Evolutionary conservation across 2,329 filamentous ascomycete species (phyloP).

Genomic region (Alternaria sp.): DNA sequence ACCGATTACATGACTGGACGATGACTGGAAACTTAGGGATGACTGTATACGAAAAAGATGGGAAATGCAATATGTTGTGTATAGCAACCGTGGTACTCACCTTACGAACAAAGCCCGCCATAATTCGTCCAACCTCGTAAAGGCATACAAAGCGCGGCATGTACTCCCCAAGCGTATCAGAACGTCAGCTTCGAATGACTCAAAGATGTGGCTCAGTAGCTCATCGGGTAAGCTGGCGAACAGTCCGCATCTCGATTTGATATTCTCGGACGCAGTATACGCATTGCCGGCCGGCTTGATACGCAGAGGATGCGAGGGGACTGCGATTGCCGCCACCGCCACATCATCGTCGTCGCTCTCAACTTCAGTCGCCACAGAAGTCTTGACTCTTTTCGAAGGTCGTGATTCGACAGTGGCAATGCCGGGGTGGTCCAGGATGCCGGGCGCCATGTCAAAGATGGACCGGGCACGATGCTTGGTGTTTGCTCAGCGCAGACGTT

Average conservation of each 20-base stretch:
- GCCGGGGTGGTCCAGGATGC: slow-evolving; percentile 35
- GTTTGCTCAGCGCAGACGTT: slow-evolving; percentile 10
- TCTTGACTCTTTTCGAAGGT: slow-evolving; percentile 45
- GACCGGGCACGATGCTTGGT: slow-evolving; percentile 4
- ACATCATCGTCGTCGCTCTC: slow-evolving; percentile 38
- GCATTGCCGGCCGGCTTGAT: slow-evolving; percentile 89
- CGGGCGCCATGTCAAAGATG: slow-evolving; percentile 40
- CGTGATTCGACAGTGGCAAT: slow-evolving; percentile 36
- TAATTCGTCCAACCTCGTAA: slow-evolving; percentile 81
- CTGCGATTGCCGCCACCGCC: slow-evolving; percentile 60
- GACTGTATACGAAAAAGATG: slow-evolving; percentile 7
- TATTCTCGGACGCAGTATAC: slow-evolving; percentile 68
- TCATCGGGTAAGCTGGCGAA: slow-evolving; percentile 81
- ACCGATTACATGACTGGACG: not conserved
- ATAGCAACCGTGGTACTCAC: slow-evolving; percentile 63
- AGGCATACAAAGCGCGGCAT: slow-evolving; percentile 87
- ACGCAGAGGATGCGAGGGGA: slow-evolving; percentile 80
- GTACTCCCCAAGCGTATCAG: slow-evolving; percentile 74
- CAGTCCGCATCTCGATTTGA: slow-evolving; percentile 69
- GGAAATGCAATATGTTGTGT: slow-evolving; percentile 2
- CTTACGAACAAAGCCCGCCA: slow-evolving; percentile 86
- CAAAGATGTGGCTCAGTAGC: slow-evolving; percentile 75
- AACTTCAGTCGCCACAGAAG: slow-evolving; percentile 26
- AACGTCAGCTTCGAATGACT: slow-evolving; percentile 69
- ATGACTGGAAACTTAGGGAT: not conserved